Base-by-base conservation (phyloP, 148 eudicot species). In the Persicaria maculosa region DNA sequence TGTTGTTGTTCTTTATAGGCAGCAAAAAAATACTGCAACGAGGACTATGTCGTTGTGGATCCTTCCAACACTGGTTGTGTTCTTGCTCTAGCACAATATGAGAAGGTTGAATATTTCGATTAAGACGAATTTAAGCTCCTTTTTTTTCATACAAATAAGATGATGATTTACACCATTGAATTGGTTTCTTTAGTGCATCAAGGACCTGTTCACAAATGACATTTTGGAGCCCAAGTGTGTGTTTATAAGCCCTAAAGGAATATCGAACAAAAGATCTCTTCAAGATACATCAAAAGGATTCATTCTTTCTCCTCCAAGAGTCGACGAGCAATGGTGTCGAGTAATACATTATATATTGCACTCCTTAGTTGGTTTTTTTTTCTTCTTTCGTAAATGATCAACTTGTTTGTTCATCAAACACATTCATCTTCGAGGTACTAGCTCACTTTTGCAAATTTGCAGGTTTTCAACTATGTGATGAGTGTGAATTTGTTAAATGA, bases 161-260 rank as follows among this genome's bases (percentile, higher is more conserved):
- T n/a, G 16, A 40, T 3, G 47, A 36, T 67, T 77, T 72, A 16
- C 43, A 31, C 1, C 1, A 31, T 31, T 1, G 1, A 31, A 31
- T 31, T 31, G 40, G 40, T 31, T 25, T 36, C 44, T 40, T 3
- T 75, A 84, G 87, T 84, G 84, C 77, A 77, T 81, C 67, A 62
- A 65, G 22, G 80, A 77, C 19, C 48, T 84, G 58, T 84, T 77
- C 80, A 71, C 55, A 4, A 81, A 77, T 47, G 72, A 77, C 12
- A 84, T 84, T 53, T 50, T 84, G 75, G 87, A 81, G 79, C 87
- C 86, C 44, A 79, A 81, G 53, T 84, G 84, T 75, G 57, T 80
- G 48, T 47, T 79, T 71, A 83, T 73, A 68, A 73, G 77, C 12
- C 82, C 82, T 71, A 82, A 74, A 11, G 82, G 81, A 77, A 81